A percentile compares a stretch with the other conserved stretches of the same genome.
These are phyloP conservation scores for Pholiota conissans DNA, from an alignment of 768 basidiomycete genomes.

Conservation along the genomic window DNA sequence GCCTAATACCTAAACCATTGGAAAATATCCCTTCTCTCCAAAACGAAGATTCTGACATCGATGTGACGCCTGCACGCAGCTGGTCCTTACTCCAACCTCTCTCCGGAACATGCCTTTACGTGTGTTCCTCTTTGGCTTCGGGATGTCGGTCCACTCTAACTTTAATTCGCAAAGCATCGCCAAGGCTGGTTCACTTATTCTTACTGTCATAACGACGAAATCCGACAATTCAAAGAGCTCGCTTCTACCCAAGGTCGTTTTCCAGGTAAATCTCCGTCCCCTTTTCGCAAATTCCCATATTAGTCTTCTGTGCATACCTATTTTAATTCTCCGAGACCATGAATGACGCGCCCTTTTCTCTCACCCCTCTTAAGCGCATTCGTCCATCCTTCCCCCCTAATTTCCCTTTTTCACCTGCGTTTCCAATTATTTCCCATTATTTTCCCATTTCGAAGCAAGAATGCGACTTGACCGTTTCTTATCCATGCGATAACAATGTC, in stretches of 20 bases:
- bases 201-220: slow-evolving; percentile 92
- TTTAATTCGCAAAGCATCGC: slow-evolving; percentile 57
- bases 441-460: slow-evolving; percentile 20
- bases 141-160: slow-evolving; percentile 24
- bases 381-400: slow-evolving; percentile 22
- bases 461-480: slow-evolving; percentile 13
- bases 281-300: slow-evolving; percentile 12
- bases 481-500: slow-evolving; percentile 14
- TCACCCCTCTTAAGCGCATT: slow-evolving; percentile 22
- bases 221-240: slow-evolving; percentile 93
- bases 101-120: slow-evolving; percentile 81
- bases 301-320: slow-evolving; percentile 13
- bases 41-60: slow-evolving; percentile 56
- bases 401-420: slow-evolving; percentile 26
- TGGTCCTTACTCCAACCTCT: slow-evolving; percentile 85
- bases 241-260: slow-evolving; percentile 60
- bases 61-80: slow-evolving; percentile 68
- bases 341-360: slow-evolving; percentile 21
- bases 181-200: slow-evolving; percentile 98
- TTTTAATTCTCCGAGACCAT: slow-evolving; percentile 25
- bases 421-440: slow-evolving; percentile 20
- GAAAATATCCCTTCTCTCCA: slow-evolving; percentile 41
- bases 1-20: slow-evolving; percentile 71
- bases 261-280: slow-evolving; percentile 49
- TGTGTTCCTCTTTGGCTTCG: slow-evolving; percentile 42